phyloP scores from a whole-genome alignment of 495 filamentous ascomycete species.

The Letharia lupina region DNA sequence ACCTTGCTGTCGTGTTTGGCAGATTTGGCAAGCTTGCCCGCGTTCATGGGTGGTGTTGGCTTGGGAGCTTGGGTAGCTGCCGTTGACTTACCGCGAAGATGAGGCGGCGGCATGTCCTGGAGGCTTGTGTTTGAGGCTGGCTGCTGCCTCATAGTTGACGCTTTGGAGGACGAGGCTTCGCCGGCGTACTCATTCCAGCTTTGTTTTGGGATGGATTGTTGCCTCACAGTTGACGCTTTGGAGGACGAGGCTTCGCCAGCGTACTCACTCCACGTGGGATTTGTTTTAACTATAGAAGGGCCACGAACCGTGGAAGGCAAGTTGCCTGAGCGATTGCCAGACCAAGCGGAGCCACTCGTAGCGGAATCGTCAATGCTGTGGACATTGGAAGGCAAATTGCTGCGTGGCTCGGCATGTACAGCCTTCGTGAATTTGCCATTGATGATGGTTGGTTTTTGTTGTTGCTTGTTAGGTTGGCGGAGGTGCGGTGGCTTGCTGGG shows the following conservation, averaged over 20 bases:
- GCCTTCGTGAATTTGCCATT: background rate
- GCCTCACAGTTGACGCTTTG: background rate
- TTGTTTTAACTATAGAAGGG: background rate
- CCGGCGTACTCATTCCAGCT: background rate
- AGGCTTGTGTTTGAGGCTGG: background rate
- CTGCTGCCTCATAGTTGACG: background rate
- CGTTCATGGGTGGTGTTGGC: slow-evolving; percentile 11
- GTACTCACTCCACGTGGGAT: background rate
- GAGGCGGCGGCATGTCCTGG: background rate
- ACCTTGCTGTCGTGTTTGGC: slow-evolving; percentile 30
- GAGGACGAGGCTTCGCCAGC: slow-evolving; percentile 1
- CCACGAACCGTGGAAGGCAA: background rate
- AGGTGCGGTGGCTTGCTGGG: background rate
- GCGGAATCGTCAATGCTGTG: background rate
- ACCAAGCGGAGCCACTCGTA: background rate
- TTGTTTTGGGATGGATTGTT: background rate
- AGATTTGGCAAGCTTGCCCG: slow-evolving; percentile 11
- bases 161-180: slow-evolving; percentile 1
- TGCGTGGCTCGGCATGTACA: slow-evolving; percentile 1
- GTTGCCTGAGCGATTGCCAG: background rate
- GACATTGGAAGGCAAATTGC: slow-evolving; percentile 3
- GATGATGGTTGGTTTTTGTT: background rate
- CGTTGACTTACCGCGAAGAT: background rate
- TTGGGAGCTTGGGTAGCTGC: background rate
- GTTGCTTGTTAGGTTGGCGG: background rate